Evolutionary conservation across 116 monocot species (phyloP), one percentile per base, ranked within the genome.

Genomic region (Cymodocea nodosa): DNA sequence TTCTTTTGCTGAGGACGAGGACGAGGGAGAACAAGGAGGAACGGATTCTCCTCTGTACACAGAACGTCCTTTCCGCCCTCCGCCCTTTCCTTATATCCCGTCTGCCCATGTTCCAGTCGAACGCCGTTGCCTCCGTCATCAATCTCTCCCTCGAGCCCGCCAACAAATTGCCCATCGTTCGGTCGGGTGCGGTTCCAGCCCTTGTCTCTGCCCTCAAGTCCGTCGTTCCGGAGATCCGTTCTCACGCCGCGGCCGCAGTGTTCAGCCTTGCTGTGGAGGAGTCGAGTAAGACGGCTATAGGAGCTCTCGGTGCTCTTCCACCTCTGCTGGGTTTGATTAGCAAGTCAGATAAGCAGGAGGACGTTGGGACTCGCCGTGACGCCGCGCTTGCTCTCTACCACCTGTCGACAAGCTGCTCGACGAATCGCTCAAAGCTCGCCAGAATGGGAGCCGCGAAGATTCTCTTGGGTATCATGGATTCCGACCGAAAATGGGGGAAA

Each of bases 321-420:
- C 84, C 81, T 50, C 77, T 90, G 5, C 49, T 90, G 30, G 52
- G 61, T n/a, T 73, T 90, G 54, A 75, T 90, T 50, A 52, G 73
- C 60, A 24, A 67, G 20, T 6, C 59, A 24, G 39, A 55, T 15
- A 30, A 12, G 22, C 62, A 55, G 4, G 23, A 65, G 22, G 67
- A 65, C 10, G 74, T 78, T 0, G 72, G 79, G 18, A 56, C 24
- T 23, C 53, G 18, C 71, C 68, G 68, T 3, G 90, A 81, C 50
- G 83, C 86, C 17, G 90, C 78, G 15, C 78, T 84, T 71, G 87
- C 84, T 19, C 69, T 87, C 30, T 79, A 83, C 68, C 73, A 90
- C 60, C 71, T 90, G 23, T 73, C 83, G 18, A 65, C 77, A n/a
- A 83, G 74, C 25, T 68, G 68, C 22, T 58, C 68, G 51, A 68